Percentiles rank a stretch among this genome's conserved stretches.
These are phyloP conservation scores for Sugiyamaella sp. DNA, from an alignment of 1,139 yeast species.

Conservation along the genomic window DNA sequence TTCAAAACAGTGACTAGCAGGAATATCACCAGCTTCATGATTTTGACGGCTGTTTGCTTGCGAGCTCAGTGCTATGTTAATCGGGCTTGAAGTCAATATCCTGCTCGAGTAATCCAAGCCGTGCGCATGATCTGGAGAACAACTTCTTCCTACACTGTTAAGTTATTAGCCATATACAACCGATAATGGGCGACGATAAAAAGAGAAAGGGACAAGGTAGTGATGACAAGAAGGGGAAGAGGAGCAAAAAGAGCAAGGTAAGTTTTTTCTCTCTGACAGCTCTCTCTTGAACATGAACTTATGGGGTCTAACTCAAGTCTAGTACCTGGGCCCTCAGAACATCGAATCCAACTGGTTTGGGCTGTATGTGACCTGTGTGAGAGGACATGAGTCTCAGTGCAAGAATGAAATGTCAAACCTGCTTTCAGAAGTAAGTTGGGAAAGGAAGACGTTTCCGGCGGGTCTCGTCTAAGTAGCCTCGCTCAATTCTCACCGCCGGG, in stretches of 20 bases:
- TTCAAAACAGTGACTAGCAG: no score
- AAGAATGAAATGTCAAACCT: slow-evolving; percentile 69
- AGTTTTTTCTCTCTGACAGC: no score
- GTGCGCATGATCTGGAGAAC: no score
- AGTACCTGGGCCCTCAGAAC: slow-evolving; percentile 30
- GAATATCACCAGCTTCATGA: no score
- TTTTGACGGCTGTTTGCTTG: no score
- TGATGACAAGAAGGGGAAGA: slow-evolving; percentile 24
- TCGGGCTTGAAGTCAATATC: no score
- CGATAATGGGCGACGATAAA: slow-evolving; percentile 21
- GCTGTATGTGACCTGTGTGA: slow-evolving; percentile 79
- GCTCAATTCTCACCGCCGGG: slow-evolving; percentile 28
- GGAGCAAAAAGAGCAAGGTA: slow-evolving; percentile 25
- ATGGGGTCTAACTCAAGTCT: slow-evolving; percentile 4
- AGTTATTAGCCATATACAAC: no score
- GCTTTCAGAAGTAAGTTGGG: slow-evolving; percentile 50
- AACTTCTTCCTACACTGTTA: no score
- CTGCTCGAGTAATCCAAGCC: no score
- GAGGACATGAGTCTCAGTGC: slow-evolving; percentile 77
- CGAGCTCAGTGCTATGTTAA: no score
- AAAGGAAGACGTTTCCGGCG: slow-evolving; percentile 15
- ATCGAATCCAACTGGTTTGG: slow-evolving; percentile 82
- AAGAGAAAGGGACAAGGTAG: slow-evolving; percentile 18
- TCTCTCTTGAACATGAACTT: no score
- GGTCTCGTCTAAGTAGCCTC: no score